phyloP scores from a whole-genome alignment of 495 filamentous ascomycete species.

The Daldinia caldariorum region DNA sequence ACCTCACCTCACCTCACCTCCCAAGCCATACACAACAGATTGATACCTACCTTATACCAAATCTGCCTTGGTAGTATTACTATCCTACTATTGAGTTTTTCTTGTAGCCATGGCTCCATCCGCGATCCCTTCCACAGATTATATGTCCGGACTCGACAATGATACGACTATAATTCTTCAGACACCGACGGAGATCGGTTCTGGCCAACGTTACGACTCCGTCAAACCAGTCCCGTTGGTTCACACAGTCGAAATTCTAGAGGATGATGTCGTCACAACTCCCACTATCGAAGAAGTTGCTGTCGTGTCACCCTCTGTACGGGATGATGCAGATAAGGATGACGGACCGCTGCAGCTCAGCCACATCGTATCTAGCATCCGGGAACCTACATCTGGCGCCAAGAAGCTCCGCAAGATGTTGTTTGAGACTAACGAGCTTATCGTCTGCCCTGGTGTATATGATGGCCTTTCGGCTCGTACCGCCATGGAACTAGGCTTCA shows the following conservation, averaged over 20 bases:
- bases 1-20: neutral
- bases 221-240: conserved; percentile 27
- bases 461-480: conserved; percentile 75
- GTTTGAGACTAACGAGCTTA: conserved; percentile 47
- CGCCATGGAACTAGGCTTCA: conserved; percentile 67
- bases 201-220: conserved; percentile 31
- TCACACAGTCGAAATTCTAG: conserved; percentile 26
- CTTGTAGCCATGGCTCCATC: conserved; percentile 37
- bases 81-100: neutral
- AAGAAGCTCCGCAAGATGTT: conserved; percentile 61
- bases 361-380: conserved; percentile 33
- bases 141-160: conserved; percentile 33
- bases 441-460: conserved; percentile 73
- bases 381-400: conserved; percentile 52
- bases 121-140: conserved; percentile 23
- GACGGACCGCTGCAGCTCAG: conserved; percentile 28
- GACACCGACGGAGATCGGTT: conserved; percentile 18
- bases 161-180: conserved; percentile 34
- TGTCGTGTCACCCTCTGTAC: neutral
- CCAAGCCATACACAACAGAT: neutral
- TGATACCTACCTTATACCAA: neutral
- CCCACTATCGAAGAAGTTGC: conserved; percentile 21
- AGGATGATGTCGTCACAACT: conserved; percentile 13
- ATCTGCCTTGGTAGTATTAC: neutral
- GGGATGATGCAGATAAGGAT: neutral